These are phyloP conservation scores for Termitomyces sp. DNA, from an alignment of 768 basidiomycete genomes.

Conservation along the genomic window DNA sequence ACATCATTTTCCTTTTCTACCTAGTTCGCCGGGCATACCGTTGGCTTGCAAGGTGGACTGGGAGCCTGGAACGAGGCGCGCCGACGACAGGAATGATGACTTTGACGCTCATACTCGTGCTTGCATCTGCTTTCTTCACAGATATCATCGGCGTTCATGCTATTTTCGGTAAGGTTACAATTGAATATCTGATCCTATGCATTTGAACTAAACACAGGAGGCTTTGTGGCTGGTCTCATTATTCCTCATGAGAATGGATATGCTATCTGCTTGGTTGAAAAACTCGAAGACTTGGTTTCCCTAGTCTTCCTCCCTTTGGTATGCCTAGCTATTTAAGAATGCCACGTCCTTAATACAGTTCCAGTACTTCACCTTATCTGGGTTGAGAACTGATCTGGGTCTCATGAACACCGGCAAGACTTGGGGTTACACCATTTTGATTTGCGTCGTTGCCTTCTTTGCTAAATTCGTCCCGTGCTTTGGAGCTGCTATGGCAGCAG, in stretches of 20 bases:
- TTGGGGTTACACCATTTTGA: conserved; percentile 79
- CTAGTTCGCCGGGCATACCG: conserved; percentile 57
- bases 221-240: conserved; percentile 82
- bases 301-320: conserved; percentile 42
- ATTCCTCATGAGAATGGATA: conserved; percentile 82
- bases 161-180: conserved; percentile 48
- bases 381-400: conserved; percentile 76
- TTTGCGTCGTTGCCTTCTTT: conserved; percentile 68
- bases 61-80: conserved; percentile 64
- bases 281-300: conserved; percentile 78
- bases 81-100: conserved; percentile 78
- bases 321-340: neutral
- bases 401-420: conserved; percentile 66
- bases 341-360: neutral
- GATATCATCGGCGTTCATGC: conserved; percentile 77
- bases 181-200: neutral
- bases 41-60: conserved; percentile 63
- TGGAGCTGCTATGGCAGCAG: conserved; percentile 46
- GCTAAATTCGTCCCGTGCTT: conserved; percentile 78
- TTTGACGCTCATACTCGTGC: conserved; percentile 62
- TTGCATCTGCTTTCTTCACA: conserved; percentile 78
- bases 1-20: conserved; percentile 57
- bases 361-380: conserved; percentile 78
- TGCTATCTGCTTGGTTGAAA: conserved; percentile 75
- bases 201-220: conserved; percentile 38